phyloP scores from a whole-genome alignment of 371 early-diverging fungal species.

The Mortierella sp. region DNA sequence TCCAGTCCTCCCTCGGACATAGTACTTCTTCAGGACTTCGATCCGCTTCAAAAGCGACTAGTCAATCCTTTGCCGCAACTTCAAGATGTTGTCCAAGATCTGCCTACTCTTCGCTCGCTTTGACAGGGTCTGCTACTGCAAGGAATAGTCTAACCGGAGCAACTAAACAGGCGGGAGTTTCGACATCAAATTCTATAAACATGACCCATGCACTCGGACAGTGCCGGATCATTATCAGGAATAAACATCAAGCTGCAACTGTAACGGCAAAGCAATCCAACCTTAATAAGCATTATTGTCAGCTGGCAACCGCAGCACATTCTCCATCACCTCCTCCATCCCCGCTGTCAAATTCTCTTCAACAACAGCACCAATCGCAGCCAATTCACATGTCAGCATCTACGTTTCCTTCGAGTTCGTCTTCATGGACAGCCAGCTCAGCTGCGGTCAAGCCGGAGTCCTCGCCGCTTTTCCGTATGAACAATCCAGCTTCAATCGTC shows the following conservation, averaged over 20 bases:
- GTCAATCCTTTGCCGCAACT: neutral
- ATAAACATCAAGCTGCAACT: slow-evolving; percentile 17
- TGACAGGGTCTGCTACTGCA: neutral
- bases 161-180: neutral
- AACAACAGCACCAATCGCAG: slow-evolving; percentile 20
- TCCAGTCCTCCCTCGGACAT: slow-evolving; percentile 15
- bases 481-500: slow-evolving; percentile 46
- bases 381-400: slow-evolving; percentile 32
- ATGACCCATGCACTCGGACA: slow-evolving; percentile 34
- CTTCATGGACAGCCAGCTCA: neutral
- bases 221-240: slow-evolving; percentile 46
- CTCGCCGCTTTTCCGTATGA: slow-evolving; percentile 41
- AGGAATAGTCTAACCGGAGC: neutral
- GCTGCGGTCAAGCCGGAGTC: slow-evolving; percentile 23
- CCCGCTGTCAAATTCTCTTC: neutral
- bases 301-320: slow-evolving; percentile 31
- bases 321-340: slow-evolving; percentile 17
- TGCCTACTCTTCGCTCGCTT: slow-evolving; percentile 5
- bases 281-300: slow-evolving; percentile 21
- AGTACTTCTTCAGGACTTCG: slow-evolving; percentile 2
- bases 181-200: neutral
- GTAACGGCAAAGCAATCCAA: neutral
- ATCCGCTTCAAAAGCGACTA: neutral
- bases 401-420: slow-evolving; percentile 13
- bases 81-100: slow-evolving; percentile 2